phyloP scores from a whole-genome alignment of 2,329 filamentous ascomycete genomes.

The Mollisiaceae sp. region DNA sequence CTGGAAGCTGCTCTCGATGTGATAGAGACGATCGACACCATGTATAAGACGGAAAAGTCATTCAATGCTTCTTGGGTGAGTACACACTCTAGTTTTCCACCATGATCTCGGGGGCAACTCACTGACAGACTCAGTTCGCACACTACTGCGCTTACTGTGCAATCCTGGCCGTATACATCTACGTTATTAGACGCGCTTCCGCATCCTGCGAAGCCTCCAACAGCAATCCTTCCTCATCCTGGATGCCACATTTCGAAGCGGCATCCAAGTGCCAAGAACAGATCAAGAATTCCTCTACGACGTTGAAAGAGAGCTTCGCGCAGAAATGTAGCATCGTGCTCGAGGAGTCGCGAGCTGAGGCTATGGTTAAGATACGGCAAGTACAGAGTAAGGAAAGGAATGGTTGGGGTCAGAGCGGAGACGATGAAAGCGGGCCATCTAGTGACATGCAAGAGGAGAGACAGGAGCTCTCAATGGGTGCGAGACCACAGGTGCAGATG shows the following conservation, averaged over 20 bases:
- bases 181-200: constrained; percentile 46
- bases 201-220: not conserved
- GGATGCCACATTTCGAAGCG: constrained; percentile 25
- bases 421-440: constrained; percentile 1
- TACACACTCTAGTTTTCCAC: too few species aligned
- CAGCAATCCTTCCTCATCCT: not conserved
- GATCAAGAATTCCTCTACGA: constrained; percentile 43
- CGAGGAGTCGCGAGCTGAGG: constrained; percentile 22
- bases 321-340: constrained; percentile 20
- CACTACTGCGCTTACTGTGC: constrained; percentile 50
- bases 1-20: constrained; percentile 20
- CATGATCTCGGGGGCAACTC: too few species aligned
- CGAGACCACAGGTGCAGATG: not conserved
- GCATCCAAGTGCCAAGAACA: constrained; percentile 37
- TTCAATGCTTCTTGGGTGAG: constrained; percentile 33
- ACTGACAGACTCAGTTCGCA: constrained; percentile 42
- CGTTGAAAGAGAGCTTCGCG: constrained; percentile 42
- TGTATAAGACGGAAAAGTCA: constrained; percentile 4
- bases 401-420: not conserved
- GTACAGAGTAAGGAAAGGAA: constrained; percentile 1
- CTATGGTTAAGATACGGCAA: constrained; percentile 13
- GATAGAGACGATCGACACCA: constrained; percentile 13
- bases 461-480: not conserved
- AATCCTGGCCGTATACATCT: constrained; percentile 48
- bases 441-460: constrained; percentile 1